phyloP scores from a whole-genome alignment of 2,329 filamentous ascomycete species.

The Fusarium denticulatum region DNA sequence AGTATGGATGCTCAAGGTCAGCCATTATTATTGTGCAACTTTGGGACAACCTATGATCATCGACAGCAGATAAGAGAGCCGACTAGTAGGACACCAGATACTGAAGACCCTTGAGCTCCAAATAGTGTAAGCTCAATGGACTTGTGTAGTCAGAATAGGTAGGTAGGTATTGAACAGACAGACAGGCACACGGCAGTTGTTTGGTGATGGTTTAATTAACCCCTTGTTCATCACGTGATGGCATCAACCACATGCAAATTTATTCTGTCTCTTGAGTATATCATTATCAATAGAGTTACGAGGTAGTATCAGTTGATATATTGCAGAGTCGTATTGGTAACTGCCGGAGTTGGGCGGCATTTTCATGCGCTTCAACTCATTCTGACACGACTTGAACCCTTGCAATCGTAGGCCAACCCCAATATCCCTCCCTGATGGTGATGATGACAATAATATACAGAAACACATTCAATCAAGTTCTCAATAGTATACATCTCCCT shows the following conservation, averaged over 20 bases:
- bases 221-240: constrained; percentile 19
- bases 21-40: constrained; percentile 2
- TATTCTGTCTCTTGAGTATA: background rate
- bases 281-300: background rate
- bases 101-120: background rate
- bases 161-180: background rate
- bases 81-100: background rate
- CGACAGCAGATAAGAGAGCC: background rate
- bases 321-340: background rate
- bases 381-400: background rate
- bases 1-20: constrained; percentile 58
- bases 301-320: background rate
- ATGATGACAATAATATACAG: background rate
- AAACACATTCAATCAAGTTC: background rate
- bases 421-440: no score
- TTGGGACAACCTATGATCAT: background rate
- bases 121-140: no score
- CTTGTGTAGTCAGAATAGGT: background rate
- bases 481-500: constrained; percentile 58
- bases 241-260: background rate
- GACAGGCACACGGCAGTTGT: background rate
- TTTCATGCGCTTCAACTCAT: background rate
- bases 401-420: background rate
- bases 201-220: background rate
- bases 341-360: background rate